Conservation (phyloP, 257 asterid genomes). For the Dorcoceras hygrometricum region DNA sequence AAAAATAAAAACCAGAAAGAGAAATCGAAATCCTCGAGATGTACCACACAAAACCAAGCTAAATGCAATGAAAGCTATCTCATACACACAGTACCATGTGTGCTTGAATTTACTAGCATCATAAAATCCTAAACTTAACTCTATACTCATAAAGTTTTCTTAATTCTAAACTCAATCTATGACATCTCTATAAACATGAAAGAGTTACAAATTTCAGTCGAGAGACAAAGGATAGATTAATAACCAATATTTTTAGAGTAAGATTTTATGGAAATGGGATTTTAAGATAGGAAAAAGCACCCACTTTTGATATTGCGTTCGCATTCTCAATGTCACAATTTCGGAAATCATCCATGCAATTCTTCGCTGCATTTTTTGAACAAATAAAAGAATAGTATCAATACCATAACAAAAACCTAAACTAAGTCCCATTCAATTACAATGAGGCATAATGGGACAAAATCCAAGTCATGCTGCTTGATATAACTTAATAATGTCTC, state of each 20-base stretch:
- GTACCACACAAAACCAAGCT: background rate
- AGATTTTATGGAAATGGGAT: background rate
- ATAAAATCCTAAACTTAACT: background rate
- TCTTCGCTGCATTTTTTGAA: background rate
- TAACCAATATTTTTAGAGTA: no score
- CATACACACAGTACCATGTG: background rate
- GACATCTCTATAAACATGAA: no score
- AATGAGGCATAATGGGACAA: background rate
- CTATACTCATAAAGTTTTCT: background rate
- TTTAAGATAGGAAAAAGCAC: background rate
- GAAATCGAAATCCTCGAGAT: background rate
- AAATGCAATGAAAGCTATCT: background rate
- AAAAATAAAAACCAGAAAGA: no score
- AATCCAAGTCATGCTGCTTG: background rate
- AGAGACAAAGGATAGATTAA: background rate
- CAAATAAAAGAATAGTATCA: no score
- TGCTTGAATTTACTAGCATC: background rate
- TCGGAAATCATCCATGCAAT: no score
- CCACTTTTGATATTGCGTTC: background rate
- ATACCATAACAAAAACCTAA: no score
- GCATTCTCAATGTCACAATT: background rate
- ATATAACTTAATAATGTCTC: background rate
- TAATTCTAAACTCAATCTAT: background rate
- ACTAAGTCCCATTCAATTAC: no score
- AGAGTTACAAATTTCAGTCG: background rate